phyloP scores from a whole-genome alignment of 2,329 filamentous ascomycete genomes.

The Trichoderma sp. region DNA sequence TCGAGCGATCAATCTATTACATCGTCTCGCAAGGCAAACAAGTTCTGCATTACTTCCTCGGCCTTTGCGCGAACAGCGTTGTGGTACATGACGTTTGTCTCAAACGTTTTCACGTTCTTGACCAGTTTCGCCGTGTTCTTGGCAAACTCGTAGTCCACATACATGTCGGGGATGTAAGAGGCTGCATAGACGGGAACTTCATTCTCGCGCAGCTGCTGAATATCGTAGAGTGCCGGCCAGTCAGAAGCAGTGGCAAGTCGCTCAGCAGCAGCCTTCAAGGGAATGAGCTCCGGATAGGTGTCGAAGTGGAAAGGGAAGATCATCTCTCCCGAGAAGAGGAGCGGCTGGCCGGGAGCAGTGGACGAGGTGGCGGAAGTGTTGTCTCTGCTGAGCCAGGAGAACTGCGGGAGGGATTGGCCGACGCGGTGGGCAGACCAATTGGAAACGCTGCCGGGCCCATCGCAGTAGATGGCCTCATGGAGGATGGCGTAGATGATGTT shows the following conservation, averaged over 20 bases:
- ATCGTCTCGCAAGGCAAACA: slow-evolving; percentile 75
- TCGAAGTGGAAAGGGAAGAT: slow-evolving; percentile 83
- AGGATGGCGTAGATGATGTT: slow-evolving; percentile 81
- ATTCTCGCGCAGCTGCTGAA: slow-evolving; percentile 69
- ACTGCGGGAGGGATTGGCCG: slow-evolving; percentile 47
- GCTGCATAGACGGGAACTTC: slow-evolving; percentile 83
- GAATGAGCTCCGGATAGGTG: slow-evolving; percentile 70
- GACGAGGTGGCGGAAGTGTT: slow-evolving; percentile 30
- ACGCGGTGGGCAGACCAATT: slow-evolving; percentile 74
- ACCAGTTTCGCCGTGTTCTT: slow-evolving; percentile 72
- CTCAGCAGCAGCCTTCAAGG: slow-evolving; percentile 66
- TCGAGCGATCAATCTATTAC: slow-evolving; percentile 48
- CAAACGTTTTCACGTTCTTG: slow-evolving; percentile 72
- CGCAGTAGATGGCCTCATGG: slow-evolving; percentile 86
- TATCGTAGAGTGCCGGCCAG: slow-evolving; percentile 77
- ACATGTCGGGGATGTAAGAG: slow-evolving; percentile 86
- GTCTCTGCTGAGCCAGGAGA: slow-evolving; percentile 48
- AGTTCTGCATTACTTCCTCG: slow-evolving; percentile 71
- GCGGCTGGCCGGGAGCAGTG: slow-evolving; percentile 38
- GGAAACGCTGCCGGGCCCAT: slow-evolving; percentile 59
- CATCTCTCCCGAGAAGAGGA: slow-evolving; percentile 92
- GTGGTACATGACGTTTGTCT: slow-evolving; percentile 87
- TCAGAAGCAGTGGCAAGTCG: slow-evolving; percentile 63
- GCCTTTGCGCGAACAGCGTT: slow-evolving; percentile 71
- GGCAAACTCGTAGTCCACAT: slow-evolving; percentile 75